phyloP scores from a whole-genome alignment of 805 yeast species.

The Monosporozyma solicola region DNA sequence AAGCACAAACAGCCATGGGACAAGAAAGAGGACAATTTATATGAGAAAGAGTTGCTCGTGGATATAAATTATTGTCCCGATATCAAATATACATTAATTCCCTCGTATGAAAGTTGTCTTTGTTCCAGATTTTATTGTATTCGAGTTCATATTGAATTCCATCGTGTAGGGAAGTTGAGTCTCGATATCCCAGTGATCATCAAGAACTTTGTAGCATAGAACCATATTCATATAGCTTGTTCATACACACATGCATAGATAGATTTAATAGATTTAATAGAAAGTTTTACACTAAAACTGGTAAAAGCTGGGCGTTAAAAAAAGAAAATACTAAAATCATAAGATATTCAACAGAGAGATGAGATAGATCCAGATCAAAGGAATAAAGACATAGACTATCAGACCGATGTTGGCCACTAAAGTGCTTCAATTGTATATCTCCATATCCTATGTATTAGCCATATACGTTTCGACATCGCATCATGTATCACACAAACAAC shows the following conservation, averaged over 20 bases:
- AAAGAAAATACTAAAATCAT: not conserved
- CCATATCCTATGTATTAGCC: constrained; percentile 22
- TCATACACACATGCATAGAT: too few relatives aligned
- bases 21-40: constrained; percentile 24
- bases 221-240: not conserved
- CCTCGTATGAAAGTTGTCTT: constrained; percentile 40
- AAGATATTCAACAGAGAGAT: not conserved
- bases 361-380: not conserved
- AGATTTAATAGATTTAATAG: too few relatives aligned
- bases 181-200: constrained; percentile 13
- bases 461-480: constrained; percentile 13
- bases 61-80: constrained; percentile 20
- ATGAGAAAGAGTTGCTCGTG: constrained; percentile 24
- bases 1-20: constrained; percentile 21
- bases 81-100: constrained; percentile 35
- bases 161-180: constrained; percentile 7
- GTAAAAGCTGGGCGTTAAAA: not conserved
- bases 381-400: not conserved
- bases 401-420: not conserved
- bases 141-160: constrained; percentile 33
- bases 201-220: constrained; percentile 4
- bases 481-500: constrained; percentile 14
- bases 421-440: constrained; percentile 13
- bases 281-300: not conserved
- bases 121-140: constrained; percentile 39